Percentiles rank a stretch among this genome's conserved stretches.
Evolutionary conservation across 2,329 filamentous ascomycete species (phyloP).

Genomic region (Arachnomyces sp.): DNA sequence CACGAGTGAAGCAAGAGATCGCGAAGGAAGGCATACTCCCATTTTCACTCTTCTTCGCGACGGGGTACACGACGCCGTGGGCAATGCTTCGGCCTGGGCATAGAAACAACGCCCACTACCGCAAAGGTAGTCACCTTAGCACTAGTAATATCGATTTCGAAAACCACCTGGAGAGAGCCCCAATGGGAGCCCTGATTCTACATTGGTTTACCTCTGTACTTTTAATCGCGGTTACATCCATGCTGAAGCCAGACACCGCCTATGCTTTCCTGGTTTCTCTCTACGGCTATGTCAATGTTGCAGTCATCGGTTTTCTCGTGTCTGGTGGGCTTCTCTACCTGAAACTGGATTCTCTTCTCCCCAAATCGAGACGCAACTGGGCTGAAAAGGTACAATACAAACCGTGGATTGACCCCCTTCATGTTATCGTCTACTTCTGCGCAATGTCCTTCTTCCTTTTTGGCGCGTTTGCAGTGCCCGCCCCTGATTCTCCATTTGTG

Average conservation of each 20-base stretch:
- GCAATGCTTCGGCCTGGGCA: slow-evolving; percentile 17
- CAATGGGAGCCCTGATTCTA: slow-evolving; percentile 29
- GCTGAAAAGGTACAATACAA: too few species aligned
- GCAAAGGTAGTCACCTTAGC: too few species aligned
- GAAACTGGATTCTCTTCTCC: too few species aligned
- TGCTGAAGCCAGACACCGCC: slow-evolving; percentile 15
- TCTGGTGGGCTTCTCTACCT: slow-evolving; percentile 27
- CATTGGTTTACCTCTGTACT: slow-evolving; percentile 31
- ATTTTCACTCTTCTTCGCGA: slow-evolving; percentile 40
- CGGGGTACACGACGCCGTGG: slow-evolving; percentile 1
- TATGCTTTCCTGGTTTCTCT: slow-evolving; percentile 28
- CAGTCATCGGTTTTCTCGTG: slow-evolving; percentile 25
- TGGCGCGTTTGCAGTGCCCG: too few species aligned
- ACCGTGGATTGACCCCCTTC: too few species aligned
- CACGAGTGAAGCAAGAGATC: slow-evolving; percentile 52
- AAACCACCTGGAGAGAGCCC: slow-evolving; percentile 25
- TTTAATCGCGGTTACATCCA: slow-evolving; percentile 23
- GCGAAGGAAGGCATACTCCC: slow-evolving; percentile 51
- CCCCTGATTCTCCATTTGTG: too few species aligned
- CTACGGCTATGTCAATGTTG: slow-evolving; percentile 35
- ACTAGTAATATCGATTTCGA: slow-evolving; percentile 1
- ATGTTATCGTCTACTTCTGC: too few species aligned
- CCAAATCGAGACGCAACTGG: too few species aligned
- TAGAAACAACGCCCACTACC: too few species aligned
- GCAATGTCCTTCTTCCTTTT: too few species aligned